Evolutionary conservation across 2,329 filamentous ascomycete genomes (phyloP).

Genomic region (Dactylellina parvicollis): DNA sequence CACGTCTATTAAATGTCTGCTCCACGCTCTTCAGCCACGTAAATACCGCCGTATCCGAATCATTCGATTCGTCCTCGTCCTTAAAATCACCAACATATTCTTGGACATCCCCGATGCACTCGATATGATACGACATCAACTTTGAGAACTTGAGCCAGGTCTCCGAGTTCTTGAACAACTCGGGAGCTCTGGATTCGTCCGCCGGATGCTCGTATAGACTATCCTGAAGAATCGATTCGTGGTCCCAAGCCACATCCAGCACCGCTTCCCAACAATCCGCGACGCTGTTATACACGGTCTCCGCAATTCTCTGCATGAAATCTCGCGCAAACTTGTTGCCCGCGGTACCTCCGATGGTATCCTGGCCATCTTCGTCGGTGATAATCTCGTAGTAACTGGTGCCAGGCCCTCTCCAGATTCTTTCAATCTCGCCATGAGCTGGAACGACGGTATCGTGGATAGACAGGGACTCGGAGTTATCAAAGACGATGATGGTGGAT

Average conservation of each 20-base stretch:
- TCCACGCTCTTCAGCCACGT: conserved; percentile 50
- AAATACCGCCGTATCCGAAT: conserved; percentile 44
- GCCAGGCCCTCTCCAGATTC: conserved; percentile 67
- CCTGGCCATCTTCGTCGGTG: conserved; percentile 64
- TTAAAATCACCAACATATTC: conserved; percentile 49
- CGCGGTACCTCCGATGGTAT: conserved; percentile 61
- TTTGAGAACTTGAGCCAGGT: conserved; percentile 67
- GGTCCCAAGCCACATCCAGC: conserved; percentile 64
- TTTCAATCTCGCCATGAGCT: conserved; percentile 66
- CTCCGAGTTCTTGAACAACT: conserved; percentile 66
- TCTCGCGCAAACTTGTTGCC: conserved; percentile 30
- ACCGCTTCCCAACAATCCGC: conserved; percentile 64
- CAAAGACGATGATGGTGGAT: conserved; percentile 67
- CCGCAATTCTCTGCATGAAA: conserved; percentile 60
- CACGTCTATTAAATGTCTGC: conserved; percentile 36
- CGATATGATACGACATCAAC: conserved; percentile 65
- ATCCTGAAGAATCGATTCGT: conserved; percentile 66
- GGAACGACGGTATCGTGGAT: conserved; percentile 66
- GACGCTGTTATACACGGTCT: conserved; percentile 64
- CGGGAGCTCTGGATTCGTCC: conserved; percentile 66
- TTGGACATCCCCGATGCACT: conserved; percentile 57
- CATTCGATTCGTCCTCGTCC: conserved; percentile 52
- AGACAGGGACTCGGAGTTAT: conserved; percentile 64
- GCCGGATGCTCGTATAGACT: conserved; percentile 68
- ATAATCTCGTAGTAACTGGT: conserved; percentile 63